Base-by-base conservation (phyloP, 768 basidiomycete genomes). In the Lactarius pseudohatsudake region DNA sequence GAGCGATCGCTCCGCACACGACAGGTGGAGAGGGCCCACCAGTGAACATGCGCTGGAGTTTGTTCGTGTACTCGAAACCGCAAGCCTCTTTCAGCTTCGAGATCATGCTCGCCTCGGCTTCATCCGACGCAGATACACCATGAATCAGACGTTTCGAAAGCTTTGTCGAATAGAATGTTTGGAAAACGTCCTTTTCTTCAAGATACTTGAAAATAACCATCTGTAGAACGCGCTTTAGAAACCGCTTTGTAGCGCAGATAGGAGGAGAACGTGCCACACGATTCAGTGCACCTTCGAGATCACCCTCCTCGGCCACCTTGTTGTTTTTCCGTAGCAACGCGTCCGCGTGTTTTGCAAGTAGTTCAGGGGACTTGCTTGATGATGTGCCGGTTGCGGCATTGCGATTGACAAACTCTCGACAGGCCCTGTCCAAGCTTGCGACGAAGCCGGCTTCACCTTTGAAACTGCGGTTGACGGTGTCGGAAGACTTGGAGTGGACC, bases 171-270 rank as follows among this genome's bases (percentile, higher is more conserved):
- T 99, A 98, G 83, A 96, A 98, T 20, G 91, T 91, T 75, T 96
- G 95, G 87, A 98, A 99, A 15, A 98, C 93, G 71, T 99, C 96
- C 81, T 97, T 97, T 82, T 98, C 96, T 75, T 96, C 94, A 72
- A 98, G 90, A 78, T 97, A 98, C 76, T 95, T 95, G 90, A 99
- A 97, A 58, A 98, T 80, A 16, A 92, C 83, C 95, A 98, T 97
- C 96, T 98, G 74, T 2, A 69, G 43, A 59, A 40, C 16, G 32
- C 43, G 26, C 61, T 53, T 59, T 62, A 55, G 65, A 36, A 54
- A n/a, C 22, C 34, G 32, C 7, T 13, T 47, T 41, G 50, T 20
- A 15, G 56, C 4, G 8, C 58, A 9, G 4, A n/a, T 38, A 30
- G 22, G 28, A 41, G 72, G 34, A 9, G 18, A 13, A 79, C 89